Percentiles rank a stretch among this genome's conserved stretches.
These are phyloP conservation scores for Musa balbisiana DNA, from an alignment of 202 grass and related monocot genomes.

Conservation along the genomic window DNA sequence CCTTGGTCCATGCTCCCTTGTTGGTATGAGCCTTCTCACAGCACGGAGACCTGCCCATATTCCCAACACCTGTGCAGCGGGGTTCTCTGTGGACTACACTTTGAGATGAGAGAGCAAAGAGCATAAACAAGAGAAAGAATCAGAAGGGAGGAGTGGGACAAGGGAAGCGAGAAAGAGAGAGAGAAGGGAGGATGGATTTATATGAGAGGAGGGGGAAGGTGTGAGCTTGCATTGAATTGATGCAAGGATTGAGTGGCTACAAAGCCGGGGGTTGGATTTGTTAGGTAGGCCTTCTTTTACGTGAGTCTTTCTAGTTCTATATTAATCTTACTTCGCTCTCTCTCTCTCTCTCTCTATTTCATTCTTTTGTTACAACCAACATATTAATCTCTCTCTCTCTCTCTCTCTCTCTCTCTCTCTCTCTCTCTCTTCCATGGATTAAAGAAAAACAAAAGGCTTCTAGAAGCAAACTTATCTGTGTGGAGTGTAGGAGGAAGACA, in stretches of 20 bases:
- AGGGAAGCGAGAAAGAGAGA: not conserved
- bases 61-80: not conserved
- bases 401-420: not conserved
- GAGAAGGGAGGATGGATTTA: not conserved
- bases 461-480: not conserved
- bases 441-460: not conserved
- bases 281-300: not conserved
- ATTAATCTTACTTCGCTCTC: not conserved
- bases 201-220: not conserved
- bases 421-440: not conserved
- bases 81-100: not conserved
- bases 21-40: conserved; percentile 19
- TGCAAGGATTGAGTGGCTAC: not conserved
- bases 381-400: too few species aligned
- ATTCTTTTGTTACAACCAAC: not conserved
- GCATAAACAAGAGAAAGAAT: not conserved
- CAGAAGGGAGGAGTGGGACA: not conserved
- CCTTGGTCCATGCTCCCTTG: conserved; percentile 14
- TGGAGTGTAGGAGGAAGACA: not conserved
- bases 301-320: not conserved
- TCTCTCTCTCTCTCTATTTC: too few species aligned
- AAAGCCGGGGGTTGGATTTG: not conserved
- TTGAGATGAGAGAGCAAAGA: not conserved
- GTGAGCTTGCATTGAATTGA: not conserved
- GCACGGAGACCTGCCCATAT: conserved; percentile 11